Evolutionary conservation across 2,329 filamentous ascomycete genomes (phyloP), one percentile per base, ranked within the genome.

Genomic region (Clathrospora elynae): DNA sequence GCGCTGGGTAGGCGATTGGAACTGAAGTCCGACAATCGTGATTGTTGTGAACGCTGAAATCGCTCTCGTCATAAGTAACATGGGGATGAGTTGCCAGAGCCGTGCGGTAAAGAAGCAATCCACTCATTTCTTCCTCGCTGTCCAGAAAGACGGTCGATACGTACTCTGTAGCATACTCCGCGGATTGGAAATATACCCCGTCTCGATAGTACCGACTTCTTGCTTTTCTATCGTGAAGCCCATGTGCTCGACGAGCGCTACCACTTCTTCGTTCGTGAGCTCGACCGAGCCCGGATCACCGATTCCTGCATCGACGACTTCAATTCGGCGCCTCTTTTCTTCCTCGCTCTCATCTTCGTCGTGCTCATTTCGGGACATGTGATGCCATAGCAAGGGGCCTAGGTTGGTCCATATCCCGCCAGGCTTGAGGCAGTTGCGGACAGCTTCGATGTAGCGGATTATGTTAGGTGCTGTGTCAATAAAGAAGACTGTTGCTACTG

Each of bases 391-490:
- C 40, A 99, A 72, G 1, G 93, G 93, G 0, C 93, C 93, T 16
- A 95, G 75, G 62, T 99, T 99, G 63, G 96, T 80, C 76, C 95
- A 88, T 3, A 95, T 61, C 0, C 93, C 93, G 17, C 87, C 87
- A 0, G 82, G 77, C 55, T 81, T 83, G 35, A 99, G 78, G 61
- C 91, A 95, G 63, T 87, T 81, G 28, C 74, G 75, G 40, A 97
- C 88, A 2, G 90, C 85, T 64, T 95, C 85, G 22, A 99, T 82
- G 65, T 99, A 99, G 2, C 87, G 82, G 39, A 97, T 86, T 20
- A 96, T 68, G 66, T 99, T 97, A 1, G 92, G 91, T 2, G 93
- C 93, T 1, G 93, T 99, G 68, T 99, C 95, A 44, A 99, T 86
- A 74, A 99, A 99, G 74, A 97, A 99, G 8, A 96, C 88, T 2